These are phyloP conservation scores for Ophiocordyceps camponoti-rufipedis DNA, from an alignment of 2,329 filamentous ascomycete species.

Conservation along the genomic window DNA sequence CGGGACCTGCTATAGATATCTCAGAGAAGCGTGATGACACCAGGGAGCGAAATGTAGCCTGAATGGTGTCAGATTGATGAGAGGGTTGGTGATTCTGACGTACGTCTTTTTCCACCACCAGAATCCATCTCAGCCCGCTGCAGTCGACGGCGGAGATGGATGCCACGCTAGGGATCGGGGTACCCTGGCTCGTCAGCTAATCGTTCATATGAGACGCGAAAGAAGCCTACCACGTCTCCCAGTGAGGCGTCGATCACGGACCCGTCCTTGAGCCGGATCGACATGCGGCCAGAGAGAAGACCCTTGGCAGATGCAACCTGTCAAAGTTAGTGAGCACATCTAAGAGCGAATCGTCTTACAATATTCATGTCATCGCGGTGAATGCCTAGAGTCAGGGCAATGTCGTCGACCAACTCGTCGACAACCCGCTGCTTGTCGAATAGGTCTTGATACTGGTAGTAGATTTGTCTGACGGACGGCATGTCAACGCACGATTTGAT, in stretches of 20 bases:
- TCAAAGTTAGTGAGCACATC: slow-evolving; percentile 3
- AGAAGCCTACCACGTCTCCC: slow-evolving; percentile 10
- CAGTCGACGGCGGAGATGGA: slow-evolving; percentile 32
- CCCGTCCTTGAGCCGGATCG: slow-evolving; percentile 25
- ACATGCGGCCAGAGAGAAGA: slow-evolving; percentile 41
- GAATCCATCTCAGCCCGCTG: slow-evolving; percentile 37
- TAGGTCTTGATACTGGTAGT: slow-evolving; percentile 56
- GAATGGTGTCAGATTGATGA: slow-evolving; percentile 4
- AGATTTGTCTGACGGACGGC: slow-evolving; percentile 44
- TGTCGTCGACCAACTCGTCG: slow-evolving; percentile 54
- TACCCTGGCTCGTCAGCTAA: slow-evolving; percentile 26
- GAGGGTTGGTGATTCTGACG: slow-evolving; percentile 1
- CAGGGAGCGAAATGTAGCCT: slow-evolving; percentile 62
- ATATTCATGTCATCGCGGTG: slow-evolving; percentile 51
- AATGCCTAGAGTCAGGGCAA: slow-evolving; percentile 51
- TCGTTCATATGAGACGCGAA: neutral
- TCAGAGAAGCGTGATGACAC: slow-evolving; percentile 37
- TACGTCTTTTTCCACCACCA: slow-evolving; percentile 68
- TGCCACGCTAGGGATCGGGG: slow-evolving; percentile 36
- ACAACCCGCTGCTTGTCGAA: slow-evolving; percentile 53
- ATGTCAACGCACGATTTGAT: neutral
- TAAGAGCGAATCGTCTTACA: slow-evolving; percentile 21
- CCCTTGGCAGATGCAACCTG: slow-evolving; percentile 61
- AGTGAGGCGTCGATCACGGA: slow-evolving; percentile 15
- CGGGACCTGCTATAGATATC: slow-evolving; percentile 27